A percentile compares a stretch with the other conserved stretches of the same genome.
phyloP scores from a whole-genome alignment of 805 yeast genomes.

The Candida vaughaniae region DNA sequence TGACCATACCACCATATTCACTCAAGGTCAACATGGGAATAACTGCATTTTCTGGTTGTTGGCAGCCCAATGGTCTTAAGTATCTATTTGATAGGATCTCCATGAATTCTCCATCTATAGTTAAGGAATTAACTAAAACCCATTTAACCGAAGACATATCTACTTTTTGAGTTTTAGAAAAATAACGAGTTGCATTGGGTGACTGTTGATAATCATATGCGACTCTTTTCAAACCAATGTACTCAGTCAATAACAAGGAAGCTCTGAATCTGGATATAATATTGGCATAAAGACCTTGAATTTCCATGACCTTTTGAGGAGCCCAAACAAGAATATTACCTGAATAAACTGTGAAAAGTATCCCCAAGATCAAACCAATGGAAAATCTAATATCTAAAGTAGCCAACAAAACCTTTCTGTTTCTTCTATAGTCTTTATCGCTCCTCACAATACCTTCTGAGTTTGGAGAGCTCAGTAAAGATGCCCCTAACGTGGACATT shows the following conservation, averaged over 20 bases:
- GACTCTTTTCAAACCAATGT: constrained; percentile 83
- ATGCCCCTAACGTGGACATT: constrained; percentile 70
- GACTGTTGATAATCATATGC: constrained; percentile 89
- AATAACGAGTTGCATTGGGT: constrained; percentile 82
- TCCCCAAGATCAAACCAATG: constrained; percentile 81
- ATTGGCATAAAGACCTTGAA: constrained; percentile 85
- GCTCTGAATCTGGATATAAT: constrained; percentile 69
- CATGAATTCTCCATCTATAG: constrained; percentile 90
- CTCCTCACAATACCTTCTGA: constrained; percentile 53
- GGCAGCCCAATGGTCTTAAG: constrained; percentile 87
- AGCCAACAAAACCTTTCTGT: constrained; percentile 53
- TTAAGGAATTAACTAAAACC: constrained; percentile 85
- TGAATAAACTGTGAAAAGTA: constrained; percentile 74
- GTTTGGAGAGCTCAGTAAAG: constrained; percentile 65
- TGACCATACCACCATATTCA: constrained; percentile 95
- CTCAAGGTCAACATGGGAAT: constrained; percentile 86
- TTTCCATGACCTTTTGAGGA: constrained; percentile 68
- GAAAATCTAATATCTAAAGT: constrained; percentile 51
- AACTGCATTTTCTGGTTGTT: constrained; percentile 67
- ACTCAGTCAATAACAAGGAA: constrained; percentile 78
- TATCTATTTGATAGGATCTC: constrained; percentile 87
- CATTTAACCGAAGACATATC: constrained; percentile 80
- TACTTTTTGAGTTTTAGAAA: constrained; percentile 68
- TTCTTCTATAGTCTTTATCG: constrained; percentile 29
- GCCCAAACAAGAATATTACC: constrained; percentile 84